Evolutionary conservation across 116 monocot genomes (phyloP).

Genomic region (Cymodocea nodosa): DNA sequence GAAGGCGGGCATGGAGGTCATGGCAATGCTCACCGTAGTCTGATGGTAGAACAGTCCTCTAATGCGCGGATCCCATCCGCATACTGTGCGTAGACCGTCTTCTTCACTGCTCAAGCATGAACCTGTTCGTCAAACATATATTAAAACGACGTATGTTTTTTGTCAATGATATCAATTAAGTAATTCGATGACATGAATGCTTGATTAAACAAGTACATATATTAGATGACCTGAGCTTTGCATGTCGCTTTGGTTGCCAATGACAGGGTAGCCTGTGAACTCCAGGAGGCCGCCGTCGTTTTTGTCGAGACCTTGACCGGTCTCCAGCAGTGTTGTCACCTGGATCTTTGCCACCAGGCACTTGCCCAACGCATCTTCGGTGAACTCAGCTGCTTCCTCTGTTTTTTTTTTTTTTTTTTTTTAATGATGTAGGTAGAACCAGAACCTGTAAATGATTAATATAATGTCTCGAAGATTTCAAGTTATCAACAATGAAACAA

Average conservation of each 20-base stretch:
- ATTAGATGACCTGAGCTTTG: conserved; percentile 13
- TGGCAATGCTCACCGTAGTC: conserved; percentile 18
- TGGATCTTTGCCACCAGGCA: conserved; percentile 10
- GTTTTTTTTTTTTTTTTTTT: background rate
- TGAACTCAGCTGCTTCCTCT: conserved; percentile 9
- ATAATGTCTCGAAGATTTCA: too few species aligned
- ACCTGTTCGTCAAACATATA: background rate
- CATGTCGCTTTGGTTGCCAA: conserved; percentile 15
- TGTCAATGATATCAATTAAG: background rate
- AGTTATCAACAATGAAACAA: too few species aligned
- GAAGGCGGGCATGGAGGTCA: conserved; percentile 19
- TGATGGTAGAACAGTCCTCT: conserved; percentile 12
- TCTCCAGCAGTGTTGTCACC: conserved; percentile 2
- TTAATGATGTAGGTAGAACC: too few species aligned
- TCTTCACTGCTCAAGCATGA: conserved; percentile 16
- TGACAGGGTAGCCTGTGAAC: conserved; percentile 12
- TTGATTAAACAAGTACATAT: background rate
- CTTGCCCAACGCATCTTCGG: background rate
- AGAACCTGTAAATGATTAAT: too few species aligned
- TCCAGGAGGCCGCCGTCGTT: background rate
- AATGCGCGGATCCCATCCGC: conserved; percentile 30
- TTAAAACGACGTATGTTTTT: too few species aligned
- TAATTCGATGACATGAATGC: too few species aligned
- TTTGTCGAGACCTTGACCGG: conserved; percentile 7
- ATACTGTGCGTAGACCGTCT: conserved; percentile 15